Percentiles rank a stretch among this genome's conserved stretches.
phyloP scores from a whole-genome alignment of 2,329 filamentous ascomycete genomes.

The Chaetomiaceae sp. region DNA sequence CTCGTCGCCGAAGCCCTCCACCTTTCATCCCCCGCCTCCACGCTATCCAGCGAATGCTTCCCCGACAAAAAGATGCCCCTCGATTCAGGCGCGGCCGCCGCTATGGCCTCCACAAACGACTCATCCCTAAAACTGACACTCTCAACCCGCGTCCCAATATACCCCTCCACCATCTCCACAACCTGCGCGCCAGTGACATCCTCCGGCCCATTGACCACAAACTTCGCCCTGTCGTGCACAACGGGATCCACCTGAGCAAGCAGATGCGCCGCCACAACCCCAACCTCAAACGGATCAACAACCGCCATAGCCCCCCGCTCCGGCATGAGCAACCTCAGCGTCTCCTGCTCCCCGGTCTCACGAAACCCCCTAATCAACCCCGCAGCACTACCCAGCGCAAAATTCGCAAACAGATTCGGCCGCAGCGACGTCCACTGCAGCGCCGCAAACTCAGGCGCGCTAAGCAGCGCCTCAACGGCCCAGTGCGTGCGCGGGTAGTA shows the following conservation, averaged over 20 bases:
- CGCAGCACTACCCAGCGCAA: neutral
- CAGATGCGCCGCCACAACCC: neutral
- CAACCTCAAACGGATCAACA: conserved; percentile 1
- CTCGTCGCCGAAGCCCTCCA: too few species aligned
- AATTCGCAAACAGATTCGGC: conserved; percentile 6
- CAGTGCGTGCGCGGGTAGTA: conserved; percentile 13
- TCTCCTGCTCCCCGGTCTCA: conserved; percentile 1
- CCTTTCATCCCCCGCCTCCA: too few species aligned
- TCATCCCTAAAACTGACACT: too few species aligned
- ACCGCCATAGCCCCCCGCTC: neutral
- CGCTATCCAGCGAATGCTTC: too few species aligned
- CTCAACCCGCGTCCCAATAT: too few species aligned
- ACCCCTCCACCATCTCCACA: too few species aligned
- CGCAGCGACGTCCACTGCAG: conserved; percentile 14
- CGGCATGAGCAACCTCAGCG: neutral
- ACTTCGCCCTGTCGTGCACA: too few species aligned
- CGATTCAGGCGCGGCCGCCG: too few species aligned
- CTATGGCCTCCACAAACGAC: too few species aligned
- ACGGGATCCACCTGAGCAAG: neutral
- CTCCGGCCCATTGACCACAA: too few species aligned
- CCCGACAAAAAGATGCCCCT: too few species aligned
- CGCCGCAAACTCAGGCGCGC: neutral
- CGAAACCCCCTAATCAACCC: conserved; percentile 5
- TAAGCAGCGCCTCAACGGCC: conserved; percentile 8
- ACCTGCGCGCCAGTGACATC: too few species aligned